A percentile compares a stretch with the other conserved stretches of the same genome.
Conservation (phyloP, 2,329 filamentous ascomycete species). For the Metarhizium humberi region DNA sequence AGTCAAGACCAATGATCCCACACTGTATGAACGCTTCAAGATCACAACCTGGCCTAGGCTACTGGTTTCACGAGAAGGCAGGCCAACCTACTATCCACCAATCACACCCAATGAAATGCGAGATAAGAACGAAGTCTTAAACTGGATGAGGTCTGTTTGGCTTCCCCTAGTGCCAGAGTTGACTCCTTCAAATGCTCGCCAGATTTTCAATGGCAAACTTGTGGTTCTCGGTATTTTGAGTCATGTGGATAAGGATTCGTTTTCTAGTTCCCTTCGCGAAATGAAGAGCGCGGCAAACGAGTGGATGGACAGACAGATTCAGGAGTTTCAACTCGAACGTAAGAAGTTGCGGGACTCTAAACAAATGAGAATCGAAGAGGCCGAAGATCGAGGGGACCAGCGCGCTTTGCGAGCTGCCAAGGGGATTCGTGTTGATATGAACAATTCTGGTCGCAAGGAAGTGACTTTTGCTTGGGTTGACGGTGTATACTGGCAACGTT, state of each 20-base stretch:
- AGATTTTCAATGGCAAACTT: conserved; percentile 90
- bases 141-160: conserved; percentile 97
- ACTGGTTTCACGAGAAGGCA: conserved; percentile 78
- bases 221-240: conserved; percentile 90
- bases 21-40: conserved; percentile 75
- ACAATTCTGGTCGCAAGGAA: conserved; percentile 76
- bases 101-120: conserved; percentile 88
- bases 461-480: conserved; percentile 97
- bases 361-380: conserved; percentile 91
- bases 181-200: conserved; percentile 79
- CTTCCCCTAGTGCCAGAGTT: conserved; percentile 91
- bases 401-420: conserved; percentile 80
- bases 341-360: conserved; percentile 92
- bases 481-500: conserved; percentile 93
- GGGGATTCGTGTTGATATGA: conserved; percentile 84
- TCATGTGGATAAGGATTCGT: conserved; percentile 69
- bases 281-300: conserved; percentile 93
- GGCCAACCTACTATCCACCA: conserved; percentile 82
- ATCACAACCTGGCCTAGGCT: conserved; percentile 95
- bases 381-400: conserved; percentile 85
- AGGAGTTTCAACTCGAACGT: conserved; percentile 83
- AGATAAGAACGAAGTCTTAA: conserved; percentile 65
- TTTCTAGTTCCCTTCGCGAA: conserved; percentile 70
- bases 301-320: conserved; percentile 95
- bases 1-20: conserved; percentile 78